A percentile compares a stretch with the other conserved stretches of the same genome.
Conservation (phyloP, 1,139 yeast genomes). For the Scheffersomyces lignicola region DNA sequence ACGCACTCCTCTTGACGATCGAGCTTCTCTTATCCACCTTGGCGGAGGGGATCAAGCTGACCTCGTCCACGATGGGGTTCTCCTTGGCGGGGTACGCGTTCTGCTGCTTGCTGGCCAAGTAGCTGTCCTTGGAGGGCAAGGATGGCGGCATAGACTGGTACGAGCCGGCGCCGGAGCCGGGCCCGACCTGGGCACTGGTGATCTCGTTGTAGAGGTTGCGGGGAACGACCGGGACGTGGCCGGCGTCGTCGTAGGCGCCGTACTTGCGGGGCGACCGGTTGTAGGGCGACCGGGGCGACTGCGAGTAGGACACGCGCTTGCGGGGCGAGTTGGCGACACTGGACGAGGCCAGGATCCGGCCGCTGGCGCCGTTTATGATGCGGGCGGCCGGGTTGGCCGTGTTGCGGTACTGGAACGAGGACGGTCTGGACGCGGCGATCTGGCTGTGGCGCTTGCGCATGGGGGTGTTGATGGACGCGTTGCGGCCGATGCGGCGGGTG, state of each 20-base stretch:
- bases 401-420: constrained; percentile 49
- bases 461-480: constrained; percentile 29
- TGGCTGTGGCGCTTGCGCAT: constrained; percentile 46
- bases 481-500: constrained; percentile 20
- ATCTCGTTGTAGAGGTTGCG: constrained; percentile 50
- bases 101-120: constrained; percentile 10
- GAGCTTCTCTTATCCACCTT: constrained; percentile 36
- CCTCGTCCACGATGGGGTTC: constrained; percentile 27
- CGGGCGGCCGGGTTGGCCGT: constrained; percentile 23
- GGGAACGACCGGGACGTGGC: constrained; percentile 37
- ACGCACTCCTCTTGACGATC: constrained; percentile 25
- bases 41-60: constrained; percentile 33
- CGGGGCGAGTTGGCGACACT: constrained; percentile 36
- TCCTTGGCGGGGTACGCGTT: constrained; percentile 11
- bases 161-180: constrained; percentile 9
- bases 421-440: constrained; percentile 57
- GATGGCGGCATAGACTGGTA: constrained; percentile 37
- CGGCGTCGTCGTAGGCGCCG: constrained; percentile 6
- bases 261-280: constrained; percentile 21
- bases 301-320: constrained; percentile 11
- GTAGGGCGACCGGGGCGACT: constrained; percentile 26
- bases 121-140: constrained; percentile 41
- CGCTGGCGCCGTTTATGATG: constrained; percentile 14
- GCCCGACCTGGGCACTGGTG: constrained; percentile 35
- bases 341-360: constrained; percentile 31